Evolutionary conservation across 805 yeast genomes (phyloP), one percentile per base, ranked within the genome.

Genomic region (Candida ponderosae): DNA sequence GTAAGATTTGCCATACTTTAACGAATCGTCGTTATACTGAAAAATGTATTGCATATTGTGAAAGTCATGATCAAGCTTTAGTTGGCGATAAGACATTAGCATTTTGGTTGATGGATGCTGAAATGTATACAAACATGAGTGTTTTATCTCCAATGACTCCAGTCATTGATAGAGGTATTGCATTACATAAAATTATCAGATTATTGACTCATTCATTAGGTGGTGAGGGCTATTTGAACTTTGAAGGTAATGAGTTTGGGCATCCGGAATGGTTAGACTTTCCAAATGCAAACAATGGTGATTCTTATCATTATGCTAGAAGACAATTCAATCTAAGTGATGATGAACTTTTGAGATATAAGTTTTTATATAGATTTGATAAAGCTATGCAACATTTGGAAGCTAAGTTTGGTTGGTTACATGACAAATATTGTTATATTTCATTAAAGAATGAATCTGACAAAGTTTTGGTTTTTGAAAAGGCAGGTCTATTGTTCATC

Each of bases 201-300:
- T 68, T 93, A 38, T 50, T 89, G 18, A 90, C 97, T 1, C 89
- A 86, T 50, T 67, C 89, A 1, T 67, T 90, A n/a, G 97, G 97
- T 33, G 98, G 98, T 39, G 97, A 90, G 61, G 96, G 95, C 0
- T 90, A 90, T 55, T 72, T 90, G 55, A 90, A 89, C 57, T 90
- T 90, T 57, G 97, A 90, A 67, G 97, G 98, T 40, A 90, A 90
- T 54, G 98, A 90, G 62, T 90, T 93, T 64, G 98, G 98, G 15
- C 98, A 90, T 53, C 98, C 97, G 4, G 98, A 90, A 58, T 90
- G 98, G 98, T 73, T 93, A 36, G 98, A 90, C 60, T 93, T 90
- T 70, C 97, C 98, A 13, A 78, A 96, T 52, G 81, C 46, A 21
- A 96, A 96, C 27, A 93, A 90, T 60, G 72, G 72, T 20, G 88